Conservation (phyloP, 164 flowering plant genomes). For the Vitis riparia region DNA sequence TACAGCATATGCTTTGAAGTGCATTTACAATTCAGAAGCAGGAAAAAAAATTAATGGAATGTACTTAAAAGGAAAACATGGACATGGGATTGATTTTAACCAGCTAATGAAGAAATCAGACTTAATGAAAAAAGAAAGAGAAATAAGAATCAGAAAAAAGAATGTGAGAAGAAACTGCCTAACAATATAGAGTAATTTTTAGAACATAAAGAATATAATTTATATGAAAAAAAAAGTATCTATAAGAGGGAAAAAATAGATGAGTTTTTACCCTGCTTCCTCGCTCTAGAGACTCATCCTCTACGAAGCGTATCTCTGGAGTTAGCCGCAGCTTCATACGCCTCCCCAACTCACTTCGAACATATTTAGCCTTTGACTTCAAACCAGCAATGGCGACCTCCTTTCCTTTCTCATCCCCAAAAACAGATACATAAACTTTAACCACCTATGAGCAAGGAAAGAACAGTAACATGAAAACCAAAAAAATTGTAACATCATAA, state of each 20-base stretch:
- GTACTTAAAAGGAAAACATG: no score
- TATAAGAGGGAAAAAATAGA: slow-evolving; percentile 1
- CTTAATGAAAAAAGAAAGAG: no score
- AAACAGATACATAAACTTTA: slow-evolving; percentile 93
- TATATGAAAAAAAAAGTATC: background rate
- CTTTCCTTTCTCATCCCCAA: slow-evolving; percentile 92
- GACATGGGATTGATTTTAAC: no score
- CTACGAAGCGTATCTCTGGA: slow-evolving; percentile 90
- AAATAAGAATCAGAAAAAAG: no score
- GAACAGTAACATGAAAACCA: background rate
- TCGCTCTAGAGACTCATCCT: slow-evolving; percentile 86
- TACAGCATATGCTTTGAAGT: no score
- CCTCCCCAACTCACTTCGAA: slow-evolving; percentile 73
- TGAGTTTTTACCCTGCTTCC: slow-evolving; percentile 85
- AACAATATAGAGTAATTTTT: no score
- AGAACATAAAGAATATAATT: no score
- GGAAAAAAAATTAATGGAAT: no score
- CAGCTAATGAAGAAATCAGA: no score
- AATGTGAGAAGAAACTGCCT: no score
- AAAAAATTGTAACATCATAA: no score
- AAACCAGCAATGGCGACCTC: slow-evolving; percentile 88
- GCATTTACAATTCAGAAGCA: no score
- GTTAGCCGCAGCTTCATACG: slow-evolving; percentile 91
- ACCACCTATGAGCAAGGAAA: slow-evolving; percentile 58
- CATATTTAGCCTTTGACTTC: slow-evolving; percentile 91